phyloP scores from a whole-genome alignment of 2,329 filamentous ascomycete genomes.

The Trichoderma sp. region DNA sequence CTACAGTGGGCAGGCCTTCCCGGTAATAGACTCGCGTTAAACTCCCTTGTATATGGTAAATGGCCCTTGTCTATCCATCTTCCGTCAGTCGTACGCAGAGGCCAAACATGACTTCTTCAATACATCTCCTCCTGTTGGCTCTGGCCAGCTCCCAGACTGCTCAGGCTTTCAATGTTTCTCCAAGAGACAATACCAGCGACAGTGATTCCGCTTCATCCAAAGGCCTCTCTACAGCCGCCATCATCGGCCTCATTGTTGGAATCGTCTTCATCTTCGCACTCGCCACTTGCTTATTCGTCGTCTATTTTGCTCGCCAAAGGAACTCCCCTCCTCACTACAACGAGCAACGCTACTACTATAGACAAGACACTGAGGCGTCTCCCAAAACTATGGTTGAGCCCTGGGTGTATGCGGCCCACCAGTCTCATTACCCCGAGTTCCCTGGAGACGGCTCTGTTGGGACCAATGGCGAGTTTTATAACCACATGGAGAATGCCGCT shows the following conservation, averaged over 20 bases:
- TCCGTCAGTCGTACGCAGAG: not conserved
- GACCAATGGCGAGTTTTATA: conserved; percentile 48
- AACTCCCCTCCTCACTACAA: conserved; percentile 34
- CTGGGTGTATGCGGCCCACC: conserved; percentile 37
- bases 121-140: conserved; percentile 30
- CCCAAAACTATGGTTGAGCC: conserved; percentile 34
- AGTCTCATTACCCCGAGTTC: conserved; percentile 29
- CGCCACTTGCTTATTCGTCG: conserved; percentile 48
- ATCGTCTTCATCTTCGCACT: conserved; percentile 49
- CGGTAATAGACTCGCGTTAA: not conserved
- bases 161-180: conserved; percentile 28
- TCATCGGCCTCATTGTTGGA: conserved; percentile 58
- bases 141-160: conserved; percentile 32
- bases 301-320: conserved; percentile 54
- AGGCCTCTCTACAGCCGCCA: conserved; percentile 52
- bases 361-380: conserved; percentile 27
- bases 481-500: conserved; percentile 42
- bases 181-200: conserved; percentile 44
- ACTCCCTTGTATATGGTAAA: not conserved
- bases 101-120: conserved; percentile 21
- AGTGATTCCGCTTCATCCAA: conserved; percentile 39
- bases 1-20: not conserved
- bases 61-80: not conserved
- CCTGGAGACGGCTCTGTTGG: conserved; percentile 33
- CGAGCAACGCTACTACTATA: conserved; percentile 28